Evolutionary conservation across 176 grass and related monocot genomes (phyloP), one percentile per base, ranked within the genome.

Genomic region (Aegilops speltoides): DNA sequence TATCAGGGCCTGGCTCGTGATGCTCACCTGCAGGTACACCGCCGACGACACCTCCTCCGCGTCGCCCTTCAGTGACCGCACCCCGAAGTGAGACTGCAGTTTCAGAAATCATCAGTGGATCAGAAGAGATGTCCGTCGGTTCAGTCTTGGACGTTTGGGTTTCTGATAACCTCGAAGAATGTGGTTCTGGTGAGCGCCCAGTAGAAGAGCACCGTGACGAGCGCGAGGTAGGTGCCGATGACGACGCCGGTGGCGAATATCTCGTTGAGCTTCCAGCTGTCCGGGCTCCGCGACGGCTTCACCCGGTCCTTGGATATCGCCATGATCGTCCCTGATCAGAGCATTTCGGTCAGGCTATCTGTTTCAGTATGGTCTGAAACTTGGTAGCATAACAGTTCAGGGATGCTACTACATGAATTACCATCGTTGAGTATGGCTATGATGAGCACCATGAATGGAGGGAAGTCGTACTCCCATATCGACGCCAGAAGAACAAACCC

Each of bases 351-450:
- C 54, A 57, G 19, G 0, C 54, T 57, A 22, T 20, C 1, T 57
- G 19, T 57, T 57, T 57, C 54, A 20, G 17, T 2, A 59, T 59
- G 56, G 56, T 59, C 1, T 59, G 56, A 22, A 22, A 59, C 19
- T 54, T n/a, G n/a, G n/a, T n/a, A n/a, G n/a, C n/a, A n/a, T n/a
- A n/a, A n/a, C n/a, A n/a, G 25, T 88, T 88, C 46, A 48, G 80
- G 78, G 64, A 34, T 62, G 41, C 3, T 15, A 15, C 32, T 12
- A n/a, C 79, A 0, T 46, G 4, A 45, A 37, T 81, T 87, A 98
- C 95, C 93, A 13, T 98, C 93, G 80, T 95, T 98, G 59, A 95
- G 84, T 87, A 95, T 87, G 74, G 95, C 95, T 83, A 95, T 95
- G 83, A 92, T 82, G 19, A 98, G 79, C 77, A 98, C 93, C 93